Evolutionary conservation across 208 protist genomes (phyloP), one percentile per base, ranked within the genome.

Genomic region (Wallacemonas rigidus): DNA sequence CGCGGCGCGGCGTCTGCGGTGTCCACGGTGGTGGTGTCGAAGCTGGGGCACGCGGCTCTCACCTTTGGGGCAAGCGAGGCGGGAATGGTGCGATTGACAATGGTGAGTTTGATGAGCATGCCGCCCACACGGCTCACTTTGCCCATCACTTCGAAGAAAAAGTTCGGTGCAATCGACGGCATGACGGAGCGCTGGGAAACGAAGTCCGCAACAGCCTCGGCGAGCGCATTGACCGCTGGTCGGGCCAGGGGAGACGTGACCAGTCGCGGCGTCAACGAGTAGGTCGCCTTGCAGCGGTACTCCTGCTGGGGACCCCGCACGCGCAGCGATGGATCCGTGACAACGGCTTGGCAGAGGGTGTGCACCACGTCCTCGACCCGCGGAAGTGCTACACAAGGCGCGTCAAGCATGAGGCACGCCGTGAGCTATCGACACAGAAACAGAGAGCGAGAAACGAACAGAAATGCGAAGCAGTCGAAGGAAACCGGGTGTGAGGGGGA

Each of bases 261-360:
- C n/a, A 88, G 67, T 11, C 35, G 5, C 5, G 85, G 80, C 12
- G 69, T 64, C 50, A 86, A 56, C 3, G 75, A 83, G 57, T 86
- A 87, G 8, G 85, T 90, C 2, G 72, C 78, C 57, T 87, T 85
- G 70, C 80, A 84, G 1, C 82, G 74, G 67, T 81, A 86, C 7
- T 61, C 67, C 2, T 58, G 54, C 11, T 64, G 54, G 3, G 67
- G 65, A 8, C 81, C 85, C 11, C 57, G 39, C 7, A 88, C 82
- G 0, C 72, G 78, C 15, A 82, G 35, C 2, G 63, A 53, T 5
- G 63, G 15, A 39, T 63, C 45, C 2, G 5, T 56, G 36, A 76
- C 69, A 11, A 75, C 5, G 8, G 62, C 60, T 6, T 65, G 43
- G 50, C 72, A 84, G 3, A 85, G 38, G 9, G 14, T 71, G 48